Percentiles rank a stretch among this genome's conserved stretches.
phyloP scores from a whole-genome alignment of 306 rosid genomes.

The Alnus rubra region DNA sequence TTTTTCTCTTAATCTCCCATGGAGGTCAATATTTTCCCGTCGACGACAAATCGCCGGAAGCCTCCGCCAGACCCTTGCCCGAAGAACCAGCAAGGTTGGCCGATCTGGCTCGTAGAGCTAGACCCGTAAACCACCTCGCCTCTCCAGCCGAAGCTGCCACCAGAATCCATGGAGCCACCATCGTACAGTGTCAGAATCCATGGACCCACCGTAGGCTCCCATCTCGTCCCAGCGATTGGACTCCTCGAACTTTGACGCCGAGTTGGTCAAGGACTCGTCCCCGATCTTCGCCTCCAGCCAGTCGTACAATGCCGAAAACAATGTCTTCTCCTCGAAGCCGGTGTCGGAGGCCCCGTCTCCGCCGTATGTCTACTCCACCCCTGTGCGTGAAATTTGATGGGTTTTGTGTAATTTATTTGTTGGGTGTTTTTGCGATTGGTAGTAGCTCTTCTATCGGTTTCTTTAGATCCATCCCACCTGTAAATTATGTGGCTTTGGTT shows the following conservation, averaged over 20 bases:
- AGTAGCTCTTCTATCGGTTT: conserved; percentile 6
- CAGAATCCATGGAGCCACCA: no score
- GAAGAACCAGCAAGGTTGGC: no score
- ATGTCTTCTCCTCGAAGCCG: conserved; percentile 28
- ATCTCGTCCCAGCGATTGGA: conserved; percentile 35
- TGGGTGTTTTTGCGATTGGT: conserved; percentile 10
- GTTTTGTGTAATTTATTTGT: conserved; percentile 14
- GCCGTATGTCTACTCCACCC: conserved; percentile 36
- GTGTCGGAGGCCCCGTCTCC: conserved; percentile 35
- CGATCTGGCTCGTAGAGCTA: no score
- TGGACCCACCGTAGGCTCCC: conserved; percentile 1
- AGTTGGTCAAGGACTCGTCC: conserved; percentile 40
- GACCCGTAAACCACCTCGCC: no score
- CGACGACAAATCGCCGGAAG: no score
- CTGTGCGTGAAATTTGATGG: neutral
- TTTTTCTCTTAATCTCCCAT: no score
- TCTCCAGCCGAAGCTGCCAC: no score
- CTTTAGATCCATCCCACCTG: conserved; percentile 12
- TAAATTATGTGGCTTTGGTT: conserved; percentile 22
- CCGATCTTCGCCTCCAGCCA: conserved; percentile 30
- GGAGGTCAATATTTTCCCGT: no score
- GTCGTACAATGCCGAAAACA: conserved; percentile 25
- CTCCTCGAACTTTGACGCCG: conserved; percentile 40
- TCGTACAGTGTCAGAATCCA: no score
- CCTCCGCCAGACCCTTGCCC: no score